phyloP scores from a whole-genome alignment of 2,329 filamentous ascomycete species.

The Leptographium flavum region DNA sequence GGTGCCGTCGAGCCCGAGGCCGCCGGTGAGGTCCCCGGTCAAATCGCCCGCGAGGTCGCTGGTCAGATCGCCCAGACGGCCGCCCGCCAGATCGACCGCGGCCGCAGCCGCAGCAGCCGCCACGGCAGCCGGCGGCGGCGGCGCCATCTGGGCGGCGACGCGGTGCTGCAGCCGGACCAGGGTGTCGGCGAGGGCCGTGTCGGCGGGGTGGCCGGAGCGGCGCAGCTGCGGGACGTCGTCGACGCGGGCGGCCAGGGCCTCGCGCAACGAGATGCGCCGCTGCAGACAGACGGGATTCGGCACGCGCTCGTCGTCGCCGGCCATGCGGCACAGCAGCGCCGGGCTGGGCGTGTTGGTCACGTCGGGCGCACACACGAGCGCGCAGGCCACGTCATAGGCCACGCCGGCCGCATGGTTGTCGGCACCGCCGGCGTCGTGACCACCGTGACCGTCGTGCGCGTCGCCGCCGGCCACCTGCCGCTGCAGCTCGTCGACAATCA shows the following conservation, averaged over 20 bases:
- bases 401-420: no score
- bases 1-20: slow-evolving; percentile 3
- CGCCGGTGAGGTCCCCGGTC: neutral
- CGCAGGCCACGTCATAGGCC: slow-evolving; percentile 54
- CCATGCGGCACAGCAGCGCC: slow-evolving; percentile 11
- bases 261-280: slow-evolving; percentile 40
- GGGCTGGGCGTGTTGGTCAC: slow-evolving; percentile 26
- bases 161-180: slow-evolving; percentile 47
- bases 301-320: slow-evolving; percentile 15
- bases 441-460: no score
- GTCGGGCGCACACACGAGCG: slow-evolving; percentile 55
- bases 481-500: slow-evolving; percentile 55
- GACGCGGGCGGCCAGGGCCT: slow-evolving; percentile 42
- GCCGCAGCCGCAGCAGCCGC: neutral
- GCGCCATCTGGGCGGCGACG: slow-evolving; percentile 50
- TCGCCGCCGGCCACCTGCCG: slow-evolving; percentile 46
- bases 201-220: slow-evolving; percentile 23
- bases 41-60: neutral
- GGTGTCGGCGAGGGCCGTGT: slow-evolving; percentile 43
- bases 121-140: slow-evolving; percentile 6
- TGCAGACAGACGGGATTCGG: slow-evolving; percentile 25
- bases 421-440: slow-evolving; percentile 42
- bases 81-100: neutral
- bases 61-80: neutral
- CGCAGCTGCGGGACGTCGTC: slow-evolving; percentile 43